These are phyloP conservation scores for Aphanomyces stellatus DNA, from an alignment of 352 stramenopile species.

Conservation along the genomic window DNA sequence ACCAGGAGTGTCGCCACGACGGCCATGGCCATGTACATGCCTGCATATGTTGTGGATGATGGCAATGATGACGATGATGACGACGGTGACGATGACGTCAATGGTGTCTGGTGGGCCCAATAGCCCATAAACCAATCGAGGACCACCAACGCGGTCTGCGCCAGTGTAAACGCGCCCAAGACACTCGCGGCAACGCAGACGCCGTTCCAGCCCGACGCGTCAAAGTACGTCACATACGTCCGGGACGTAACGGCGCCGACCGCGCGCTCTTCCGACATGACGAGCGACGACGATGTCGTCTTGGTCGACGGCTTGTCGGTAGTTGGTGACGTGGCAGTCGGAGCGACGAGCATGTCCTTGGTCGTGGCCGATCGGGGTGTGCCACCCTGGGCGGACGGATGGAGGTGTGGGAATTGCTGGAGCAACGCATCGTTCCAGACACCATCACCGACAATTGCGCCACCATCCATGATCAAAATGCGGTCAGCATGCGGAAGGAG, in stretches of 20 bases:
- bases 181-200: not conserved
- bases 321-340: not conserved
- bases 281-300: not conserved
- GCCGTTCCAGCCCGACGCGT: not conserved
- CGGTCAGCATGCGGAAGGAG: constrained; percentile 32
- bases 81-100: not conserved
- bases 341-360: not conserved
- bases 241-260: constrained; percentile 1
- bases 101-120: too few relatives aligned
- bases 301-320: not conserved
- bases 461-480: constrained; percentile 32
- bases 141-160: constrained; percentile 11
- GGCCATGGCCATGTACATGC: not conserved
- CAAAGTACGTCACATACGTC: constrained; percentile 19
- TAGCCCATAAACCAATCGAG: constrained; percentile 20
- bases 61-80: not conserved
- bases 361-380: not conserved
- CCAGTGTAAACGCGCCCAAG: not conserved
- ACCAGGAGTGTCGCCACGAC: constrained; percentile 6
- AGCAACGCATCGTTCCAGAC: constrained; percentile 27
- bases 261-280: constrained; percentile 9
- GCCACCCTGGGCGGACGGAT: not conserved
- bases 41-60: not conserved
- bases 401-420: constrained; percentile 24
- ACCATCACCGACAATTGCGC: constrained; percentile 29